Conservation (phyloP, 805 yeast species). For the Hyphopichia homilentoma region DNA sequence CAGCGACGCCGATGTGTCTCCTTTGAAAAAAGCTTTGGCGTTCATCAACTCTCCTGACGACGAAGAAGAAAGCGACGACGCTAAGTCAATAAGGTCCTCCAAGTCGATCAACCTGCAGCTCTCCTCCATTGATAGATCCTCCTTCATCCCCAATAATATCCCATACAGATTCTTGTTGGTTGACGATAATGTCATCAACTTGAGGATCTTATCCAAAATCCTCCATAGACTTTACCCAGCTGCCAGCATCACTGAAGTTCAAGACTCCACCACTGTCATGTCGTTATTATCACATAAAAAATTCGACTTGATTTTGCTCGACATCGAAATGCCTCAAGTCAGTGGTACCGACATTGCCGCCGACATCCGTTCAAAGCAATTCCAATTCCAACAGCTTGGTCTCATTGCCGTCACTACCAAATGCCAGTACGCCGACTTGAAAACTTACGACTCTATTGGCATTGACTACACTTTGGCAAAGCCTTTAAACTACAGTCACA, state of each 20-base stretch:
- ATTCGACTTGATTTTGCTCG: constrained; percentile 35
- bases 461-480: constrained; percentile 40
- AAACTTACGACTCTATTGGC: constrained; percentile 29
- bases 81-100: background rate
- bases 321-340: constrained; percentile 44
- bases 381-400: constrained; percentile 19
- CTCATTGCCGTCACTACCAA: constrained; percentile 42
- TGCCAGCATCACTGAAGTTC: constrained; percentile 21
- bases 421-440: constrained; percentile 21
- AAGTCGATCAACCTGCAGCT: background rate
- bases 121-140: no score
- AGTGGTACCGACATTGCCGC: constrained; percentile 37
- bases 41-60: background rate
- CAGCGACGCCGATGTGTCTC: background rate
- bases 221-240: constrained; percentile 32
- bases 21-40: background rate
- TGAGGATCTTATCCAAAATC: constrained; percentile 31
- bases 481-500: constrained; percentile 24
- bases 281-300: constrained; percentile 5
- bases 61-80: background rate
- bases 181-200: constrained; percentile 41
- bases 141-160: constrained; percentile 11
- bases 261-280: constrained; percentile 27
- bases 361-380: constrained; percentile 8
- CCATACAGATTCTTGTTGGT: constrained; percentile 25